These are phyloP conservation scores for Fusarium transvaalense DNA, from an alignment of 2,329 filamentous ascomycete genomes.

Conservation along the genomic window DNA sequence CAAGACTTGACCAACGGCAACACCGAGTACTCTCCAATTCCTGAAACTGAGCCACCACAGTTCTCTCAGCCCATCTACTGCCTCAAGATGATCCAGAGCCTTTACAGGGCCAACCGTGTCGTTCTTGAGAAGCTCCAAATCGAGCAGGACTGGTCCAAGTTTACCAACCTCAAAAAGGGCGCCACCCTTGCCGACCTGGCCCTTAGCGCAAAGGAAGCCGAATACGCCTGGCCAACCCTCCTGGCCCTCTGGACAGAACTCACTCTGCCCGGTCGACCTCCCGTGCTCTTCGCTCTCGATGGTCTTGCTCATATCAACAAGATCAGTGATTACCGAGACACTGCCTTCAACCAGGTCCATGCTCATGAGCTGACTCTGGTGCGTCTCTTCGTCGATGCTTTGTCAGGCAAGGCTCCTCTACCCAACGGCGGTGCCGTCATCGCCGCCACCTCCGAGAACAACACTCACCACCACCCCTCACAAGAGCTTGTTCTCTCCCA, in stretches of 20 bases:
- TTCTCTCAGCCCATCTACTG: constrained; percentile 86
- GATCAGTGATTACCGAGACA: constrained; percentile 78
- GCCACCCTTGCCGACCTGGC: constrained; percentile 76
- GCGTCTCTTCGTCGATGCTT: constrained; percentile 78
- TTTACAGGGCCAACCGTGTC: constrained; percentile 76
- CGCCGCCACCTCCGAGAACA: constrained; percentile 79
- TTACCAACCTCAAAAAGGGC: constrained; percentile 63
- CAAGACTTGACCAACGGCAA: constrained; percentile 84
- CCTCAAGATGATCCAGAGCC: constrained; percentile 78
- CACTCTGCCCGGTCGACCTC: constrained; percentile 62
- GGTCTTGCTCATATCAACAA: constrained; percentile 85
- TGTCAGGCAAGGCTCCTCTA: constrained; percentile 70
- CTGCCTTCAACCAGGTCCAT: constrained; percentile 81
- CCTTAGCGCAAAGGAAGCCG: constrained; percentile 78
- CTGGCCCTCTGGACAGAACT: constrained; percentile 86
- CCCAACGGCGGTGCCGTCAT: constrained; percentile 84
- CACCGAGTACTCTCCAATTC: constrained; percentile 82
- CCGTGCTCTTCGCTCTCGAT: constrained; percentile 82
- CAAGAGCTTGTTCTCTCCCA: constrained; percentile 76
- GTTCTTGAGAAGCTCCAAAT: constrained; percentile 69
- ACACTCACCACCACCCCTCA: constrained; percentile 72
- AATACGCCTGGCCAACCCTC: constrained; percentile 84
- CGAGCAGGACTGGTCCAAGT: constrained; percentile 58
- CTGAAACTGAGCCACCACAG: constrained; percentile 66
- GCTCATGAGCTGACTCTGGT: constrained; percentile 85